These are phyloP conservation scores for Emmonsia crescens DNA, from an alignment of 2,329 filamentous ascomycete species.

Conservation along the genomic window DNA sequence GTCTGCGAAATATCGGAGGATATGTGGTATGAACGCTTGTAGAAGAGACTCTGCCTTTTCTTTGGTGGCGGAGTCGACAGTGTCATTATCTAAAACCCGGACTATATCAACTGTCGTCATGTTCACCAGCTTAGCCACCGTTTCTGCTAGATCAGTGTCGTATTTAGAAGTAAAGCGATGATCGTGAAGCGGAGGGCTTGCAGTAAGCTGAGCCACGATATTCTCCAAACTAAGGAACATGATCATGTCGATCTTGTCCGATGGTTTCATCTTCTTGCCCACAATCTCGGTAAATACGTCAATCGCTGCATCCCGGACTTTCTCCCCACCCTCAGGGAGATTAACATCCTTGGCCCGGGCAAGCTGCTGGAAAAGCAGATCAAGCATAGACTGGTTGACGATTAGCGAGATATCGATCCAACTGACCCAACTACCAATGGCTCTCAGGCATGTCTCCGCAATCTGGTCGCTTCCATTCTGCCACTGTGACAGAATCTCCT, in stretches of 20 bases:
- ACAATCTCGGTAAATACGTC: slow-evolving; percentile 94
- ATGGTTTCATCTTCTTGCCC: slow-evolving; percentile 91
- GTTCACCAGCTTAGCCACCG: slow-evolving; percentile 91
- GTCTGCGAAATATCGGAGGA: slow-evolving; percentile 91
- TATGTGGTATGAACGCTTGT: slow-evolving; percentile 70
- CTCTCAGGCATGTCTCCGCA: slow-evolving; percentile 77
- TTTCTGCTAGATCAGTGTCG: slow-evolving; percentile 90
- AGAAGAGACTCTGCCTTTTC: slow-evolving; percentile 71
- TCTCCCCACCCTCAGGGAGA: slow-evolving; percentile 61
- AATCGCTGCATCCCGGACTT: slow-evolving; percentile 79
- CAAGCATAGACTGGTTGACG: slow-evolving; percentile 80
- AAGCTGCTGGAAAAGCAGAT: slow-evolving; percentile 73
- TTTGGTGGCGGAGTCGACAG: slow-evolving; percentile 49
- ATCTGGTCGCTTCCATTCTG: slow-evolving; percentile 58
- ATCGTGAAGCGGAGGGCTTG: slow-evolving; percentile 68
- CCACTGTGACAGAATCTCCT: slow-evolving; percentile 76
- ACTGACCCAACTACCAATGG: slow-evolving; percentile 95
- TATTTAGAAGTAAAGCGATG: slow-evolving; percentile 73
- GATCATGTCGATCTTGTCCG: slow-evolving; percentile 91
- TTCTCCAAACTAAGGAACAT: slow-evolving; percentile 76
- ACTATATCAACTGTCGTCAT: slow-evolving; percentile 79
- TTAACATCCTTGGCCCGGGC: slow-evolving; percentile 56
- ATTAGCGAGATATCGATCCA: slow-evolving; percentile 96
- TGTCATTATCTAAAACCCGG: slow-evolving; percentile 65
- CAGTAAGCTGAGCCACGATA: slow-evolving; percentile 76